Conservation (phyloP, 306 rosid genomes). For the Cicer arietinum region DNA sequence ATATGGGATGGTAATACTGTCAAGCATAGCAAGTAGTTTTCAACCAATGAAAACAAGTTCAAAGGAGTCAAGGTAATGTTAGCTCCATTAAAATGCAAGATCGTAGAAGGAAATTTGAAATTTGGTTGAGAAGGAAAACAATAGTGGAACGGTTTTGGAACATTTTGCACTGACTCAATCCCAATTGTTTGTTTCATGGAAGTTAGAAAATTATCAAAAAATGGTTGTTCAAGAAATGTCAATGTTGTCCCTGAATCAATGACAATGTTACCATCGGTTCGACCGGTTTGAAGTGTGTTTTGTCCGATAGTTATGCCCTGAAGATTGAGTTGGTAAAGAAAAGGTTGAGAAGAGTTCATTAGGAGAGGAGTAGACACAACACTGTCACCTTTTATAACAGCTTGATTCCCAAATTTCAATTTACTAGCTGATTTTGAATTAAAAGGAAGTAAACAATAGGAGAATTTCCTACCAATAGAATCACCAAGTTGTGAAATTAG, state of each 20-base stretch:
- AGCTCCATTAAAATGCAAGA: constrained; percentile 7
- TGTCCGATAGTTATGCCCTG: constrained; percentile 21
- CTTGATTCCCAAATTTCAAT: constrained; percentile 38
- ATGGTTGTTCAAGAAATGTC: neutral
- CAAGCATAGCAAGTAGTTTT: neutral
- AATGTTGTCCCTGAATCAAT: constrained; percentile 41
- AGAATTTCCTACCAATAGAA: constrained; percentile 39
- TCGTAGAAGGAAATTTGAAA: neutral
- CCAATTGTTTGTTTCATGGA: neutral
- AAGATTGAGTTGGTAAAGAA: constrained; percentile 33
- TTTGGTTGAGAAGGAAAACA: neutral
- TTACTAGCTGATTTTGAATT: neutral
- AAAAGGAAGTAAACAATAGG: constrained; percentile 33
- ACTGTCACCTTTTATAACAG: neutral
- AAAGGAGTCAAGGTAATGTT: neutral
- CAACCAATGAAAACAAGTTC: accelerated
- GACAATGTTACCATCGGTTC: constrained; percentile 20
- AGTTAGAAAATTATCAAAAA: neutral
- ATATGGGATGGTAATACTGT: accelerated
- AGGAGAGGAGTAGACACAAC: constrained; percentile 26
- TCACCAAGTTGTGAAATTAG: constrained; percentile 42
- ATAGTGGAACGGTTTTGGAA: neutral
- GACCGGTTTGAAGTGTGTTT: neutral
- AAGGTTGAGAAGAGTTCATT: neutral
- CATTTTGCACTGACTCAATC: neutral